Evolutionary conservation across 169 alveolate species (phyloP).

Genomic region (Plasmodium sp.): DNA sequence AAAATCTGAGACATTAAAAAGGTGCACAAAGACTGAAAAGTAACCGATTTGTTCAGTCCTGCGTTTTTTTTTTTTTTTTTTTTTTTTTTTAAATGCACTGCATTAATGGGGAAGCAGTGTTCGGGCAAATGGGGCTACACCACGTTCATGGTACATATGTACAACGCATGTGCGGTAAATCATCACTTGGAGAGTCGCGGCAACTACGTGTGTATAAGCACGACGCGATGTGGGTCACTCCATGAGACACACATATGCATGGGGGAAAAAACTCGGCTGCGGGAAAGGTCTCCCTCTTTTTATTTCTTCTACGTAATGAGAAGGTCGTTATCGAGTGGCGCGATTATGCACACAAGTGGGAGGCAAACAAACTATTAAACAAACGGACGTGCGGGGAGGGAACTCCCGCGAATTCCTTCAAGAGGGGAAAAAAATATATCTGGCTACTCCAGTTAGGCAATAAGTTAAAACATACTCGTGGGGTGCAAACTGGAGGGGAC

Average conservation of each 20-base stretch:
- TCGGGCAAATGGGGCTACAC: neutral
- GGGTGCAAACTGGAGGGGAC: neutral
- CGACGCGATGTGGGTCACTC: neutral
- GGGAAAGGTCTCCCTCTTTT: neutral
- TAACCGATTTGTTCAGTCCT: neutral
- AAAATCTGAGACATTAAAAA: neutral
- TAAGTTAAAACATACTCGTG: neutral
- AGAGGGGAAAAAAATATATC: neutral
- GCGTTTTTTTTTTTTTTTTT: neutral
- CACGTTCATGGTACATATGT: neutral
- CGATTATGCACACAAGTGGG: neutral
- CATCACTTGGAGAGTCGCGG: neutral
- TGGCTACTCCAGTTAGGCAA: neutral
- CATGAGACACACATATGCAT: neutral
- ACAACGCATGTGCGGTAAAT: neutral
- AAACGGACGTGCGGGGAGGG: neutral
- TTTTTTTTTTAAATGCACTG: neutral
- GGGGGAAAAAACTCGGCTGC: neutral
- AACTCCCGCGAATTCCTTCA: neutral
- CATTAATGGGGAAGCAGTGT: neutral
- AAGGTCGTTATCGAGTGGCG: neutral
- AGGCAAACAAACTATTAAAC: neutral
- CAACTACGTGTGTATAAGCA: neutral
- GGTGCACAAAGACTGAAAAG: neutral
- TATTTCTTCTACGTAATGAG: neutral